Percentiles rank a stretch among this genome's conserved stretches.
These are phyloP conservation scores for Xylaria curta DNA, from an alignment of 495 filamentous ascomycete genomes.

Conservation along the genomic window DNA sequence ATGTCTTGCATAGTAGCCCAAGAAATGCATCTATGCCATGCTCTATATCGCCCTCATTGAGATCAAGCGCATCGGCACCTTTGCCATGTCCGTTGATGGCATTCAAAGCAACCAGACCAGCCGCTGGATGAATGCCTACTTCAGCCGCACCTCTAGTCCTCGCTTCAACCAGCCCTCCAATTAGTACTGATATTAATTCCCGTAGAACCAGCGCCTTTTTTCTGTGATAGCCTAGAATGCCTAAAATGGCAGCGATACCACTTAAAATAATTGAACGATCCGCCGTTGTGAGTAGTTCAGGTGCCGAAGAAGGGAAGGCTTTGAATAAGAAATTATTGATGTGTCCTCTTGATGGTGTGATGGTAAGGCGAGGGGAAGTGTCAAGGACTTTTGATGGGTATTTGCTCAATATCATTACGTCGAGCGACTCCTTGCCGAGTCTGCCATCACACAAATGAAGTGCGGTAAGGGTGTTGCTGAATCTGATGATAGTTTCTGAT, in stretches of 20 bases:
- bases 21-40: constrained; percentile 66
- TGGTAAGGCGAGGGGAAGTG: constrained; percentile 53
- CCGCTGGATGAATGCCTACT: constrained; percentile 91
- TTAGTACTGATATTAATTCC: constrained; percentile 81
- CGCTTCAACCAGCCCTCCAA: constrained; percentile 87
- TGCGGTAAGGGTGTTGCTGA: constrained; percentile 73
- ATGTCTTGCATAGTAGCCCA: constrained; percentile 53
- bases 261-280: constrained; percentile 80
- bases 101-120: constrained; percentile 72
- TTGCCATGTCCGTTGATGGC: constrained; percentile 50
- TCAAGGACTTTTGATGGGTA: constrained; percentile 43
- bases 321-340: constrained; percentile 73
- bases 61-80: constrained; percentile 70
- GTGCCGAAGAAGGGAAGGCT: constrained; percentile 68
- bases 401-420: constrained; percentile 64
- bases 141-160: constrained; percentile 92
- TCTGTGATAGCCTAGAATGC: constrained; percentile 74
- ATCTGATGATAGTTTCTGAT: constrained; percentile 82
- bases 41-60: constrained; percentile 78
- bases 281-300: constrained; percentile 68
- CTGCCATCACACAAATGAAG: constrained; percentile 72
- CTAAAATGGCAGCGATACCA: constrained; percentile 83
- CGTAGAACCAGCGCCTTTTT: constrained; percentile 88
- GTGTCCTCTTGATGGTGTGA: constrained; percentile 65
- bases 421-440: constrained; percentile 70